Percentiles rank a stretch among this genome's conserved stretches.
phyloP scores from a whole-genome alignment of 2,329 filamentous ascomycete species.

The Truncatella angustata region DNA sequence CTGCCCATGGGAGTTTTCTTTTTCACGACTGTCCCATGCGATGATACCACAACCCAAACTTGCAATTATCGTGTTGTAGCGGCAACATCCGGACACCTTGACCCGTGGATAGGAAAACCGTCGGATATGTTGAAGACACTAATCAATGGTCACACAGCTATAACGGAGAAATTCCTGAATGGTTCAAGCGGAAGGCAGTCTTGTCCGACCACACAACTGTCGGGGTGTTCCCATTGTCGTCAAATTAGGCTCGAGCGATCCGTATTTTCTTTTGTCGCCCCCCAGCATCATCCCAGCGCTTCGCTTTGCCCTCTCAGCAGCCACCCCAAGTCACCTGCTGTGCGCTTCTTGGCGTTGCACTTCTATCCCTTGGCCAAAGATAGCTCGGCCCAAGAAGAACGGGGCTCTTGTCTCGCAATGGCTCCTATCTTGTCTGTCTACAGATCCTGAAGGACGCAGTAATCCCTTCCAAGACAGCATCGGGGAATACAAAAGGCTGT shows the following conservation, averaged over 20 bases:
- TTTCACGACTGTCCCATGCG: background rate
- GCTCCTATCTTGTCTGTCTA: background rate
- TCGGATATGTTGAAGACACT: too few relatives aligned
- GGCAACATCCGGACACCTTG: too few relatives aligned
- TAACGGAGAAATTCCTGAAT: conserved; percentile 2
- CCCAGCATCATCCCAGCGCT: conserved; percentile 15
- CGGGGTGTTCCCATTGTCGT: conserved; percentile 14
- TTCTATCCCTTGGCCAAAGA: too few relatives aligned
- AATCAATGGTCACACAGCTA: background rate
- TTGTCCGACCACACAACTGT: background rate
- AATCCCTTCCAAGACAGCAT: background rate
- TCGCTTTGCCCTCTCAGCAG: background rate
- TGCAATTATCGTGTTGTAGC: too few relatives aligned
- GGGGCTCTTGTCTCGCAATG: too few relatives aligned
- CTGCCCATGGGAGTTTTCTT: background rate
- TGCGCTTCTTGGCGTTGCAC: too few relatives aligned
- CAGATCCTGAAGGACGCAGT: background rate
- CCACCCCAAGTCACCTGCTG: background rate
- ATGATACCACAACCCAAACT: background rate
- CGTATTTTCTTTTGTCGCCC: conserved; percentile 14
- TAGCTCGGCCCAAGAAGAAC: too few relatives aligned
- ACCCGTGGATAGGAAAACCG: too few relatives aligned
- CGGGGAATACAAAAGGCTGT: background rate
- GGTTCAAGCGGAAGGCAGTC: background rate
- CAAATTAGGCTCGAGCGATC: conserved; percentile 23